Conservation (phyloP, 2,329 filamentous ascomycete genomes). For the Talaromyces verruculosus region DNA sequence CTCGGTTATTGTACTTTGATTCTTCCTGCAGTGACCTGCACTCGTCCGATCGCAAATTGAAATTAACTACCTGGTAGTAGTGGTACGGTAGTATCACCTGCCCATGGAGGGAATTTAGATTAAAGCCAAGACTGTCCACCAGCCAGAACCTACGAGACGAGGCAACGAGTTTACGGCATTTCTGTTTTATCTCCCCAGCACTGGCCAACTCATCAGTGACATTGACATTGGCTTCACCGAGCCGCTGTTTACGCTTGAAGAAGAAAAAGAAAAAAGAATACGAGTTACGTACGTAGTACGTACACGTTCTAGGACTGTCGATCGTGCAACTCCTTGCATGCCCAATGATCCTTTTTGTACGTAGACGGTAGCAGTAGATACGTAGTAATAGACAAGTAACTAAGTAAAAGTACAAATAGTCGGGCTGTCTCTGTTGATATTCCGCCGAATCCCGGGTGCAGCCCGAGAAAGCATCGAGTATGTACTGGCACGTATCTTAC, state of each 20-base stretch:
- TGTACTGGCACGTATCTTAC: background rate
- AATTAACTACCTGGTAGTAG: background rate
- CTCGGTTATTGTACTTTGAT: background rate
- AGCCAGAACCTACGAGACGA: background rate
- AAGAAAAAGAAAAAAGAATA: conserved; percentile 3
- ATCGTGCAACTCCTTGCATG: conserved; percentile 9
- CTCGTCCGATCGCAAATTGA: background rate
- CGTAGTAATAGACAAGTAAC: background rate
- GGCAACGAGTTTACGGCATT: background rate
- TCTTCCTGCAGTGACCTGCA: background rate
- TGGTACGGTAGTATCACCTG: background rate
- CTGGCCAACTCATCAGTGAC: conserved; percentile 1
- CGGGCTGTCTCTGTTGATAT: background rate
- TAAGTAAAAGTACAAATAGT: background rate
- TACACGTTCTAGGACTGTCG: conserved; percentile 1
- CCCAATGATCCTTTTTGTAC: background rate
- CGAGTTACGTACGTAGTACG: background rate
- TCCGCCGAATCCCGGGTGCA: conserved; percentile 14
- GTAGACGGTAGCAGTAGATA: no score
- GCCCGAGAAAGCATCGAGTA: conserved; percentile 3
- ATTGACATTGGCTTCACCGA: background rate
- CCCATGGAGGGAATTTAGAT: conserved; percentile 3
- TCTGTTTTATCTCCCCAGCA: background rate
- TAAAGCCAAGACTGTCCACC: conserved; percentile 4
- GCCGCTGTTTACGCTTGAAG: background rate